Evolutionary conservation across 257 asterid species (phyloP), one percentile per base, ranked within the genome.

Genomic region (Asclepias syriaca): DNA sequence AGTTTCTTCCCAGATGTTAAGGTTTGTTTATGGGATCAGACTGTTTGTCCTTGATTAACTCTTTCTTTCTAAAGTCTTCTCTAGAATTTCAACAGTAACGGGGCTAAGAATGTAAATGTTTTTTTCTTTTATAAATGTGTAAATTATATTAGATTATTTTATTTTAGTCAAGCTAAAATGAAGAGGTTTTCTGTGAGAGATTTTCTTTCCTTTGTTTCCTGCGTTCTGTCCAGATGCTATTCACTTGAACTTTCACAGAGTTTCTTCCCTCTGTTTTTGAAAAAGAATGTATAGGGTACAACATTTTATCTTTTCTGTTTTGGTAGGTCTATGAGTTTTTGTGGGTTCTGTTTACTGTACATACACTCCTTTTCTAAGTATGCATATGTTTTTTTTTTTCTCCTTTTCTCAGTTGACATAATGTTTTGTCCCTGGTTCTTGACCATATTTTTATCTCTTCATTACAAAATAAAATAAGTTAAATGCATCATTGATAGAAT

Each of bases 351-450:
- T 88, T 94, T 80, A 97, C 95, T 2, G 96, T 79, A 73, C 84
- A 91, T 65, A 81, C 91, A 72, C 32, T 94, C 77, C 97, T 94
- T 75, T 94, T 94, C 89, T 91, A 94, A 97, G 99, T 94, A 29
- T 37, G 86, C 54, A 68, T 65, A 60, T 48, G 56, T 34, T 3
- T 29, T n/a, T n/a, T n/a, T n/a, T n/a, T n/a, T n/a, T n/a, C n/a
- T n/a, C n/a, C n/a, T n/a, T n/a, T n/a, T n/a, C n/a, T n/a, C n/a
- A n/a, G n/a, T n/a, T n/a, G n/a, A n/a, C n/a, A n/a, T n/a, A n/a
- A n/a, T n/a, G n/a, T n/a, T n/a, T n/a, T n/a, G n/a, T n/a, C n/a
- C n/a, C n/a, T n/a, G n/a, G n/a, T n/a, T n/a, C n/a, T n/a, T n/a
- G n/a, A n/a, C n/a, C n/a, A n/a, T n/a, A n/a, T n/a, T n/a, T 12